Evolutionary conservation across 129 eudicot species (phyloP).

Genomic region (Lactuca saligna): DNA sequence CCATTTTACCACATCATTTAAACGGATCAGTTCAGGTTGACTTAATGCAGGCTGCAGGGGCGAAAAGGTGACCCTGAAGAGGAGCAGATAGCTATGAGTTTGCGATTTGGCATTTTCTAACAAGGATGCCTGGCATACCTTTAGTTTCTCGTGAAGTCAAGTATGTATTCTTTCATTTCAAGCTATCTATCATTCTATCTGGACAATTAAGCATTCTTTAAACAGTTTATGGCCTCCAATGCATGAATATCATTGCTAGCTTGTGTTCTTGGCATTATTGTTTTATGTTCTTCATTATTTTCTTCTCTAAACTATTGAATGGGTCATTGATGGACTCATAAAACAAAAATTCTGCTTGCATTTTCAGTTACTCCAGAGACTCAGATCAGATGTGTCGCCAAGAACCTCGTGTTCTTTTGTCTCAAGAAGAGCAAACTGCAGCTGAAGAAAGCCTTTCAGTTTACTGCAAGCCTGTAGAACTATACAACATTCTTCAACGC

Average conservation of each 20-base stretch:
- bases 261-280: not conserved
- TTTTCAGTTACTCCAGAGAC: conserved; percentile 73
- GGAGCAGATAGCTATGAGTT: conserved; percentile 35
- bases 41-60: conserved; percentile 44
- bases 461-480: conserved; percentile 90
- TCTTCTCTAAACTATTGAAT: conserved; percentile 8
- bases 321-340: conserved; percentile 21
- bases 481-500: conserved; percentile 83
- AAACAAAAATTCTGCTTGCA: conserved; percentile 46
- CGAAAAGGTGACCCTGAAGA: conserved; percentile 23
- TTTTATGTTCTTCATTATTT: conserved; percentile 4
- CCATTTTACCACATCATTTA: conserved; percentile 9
- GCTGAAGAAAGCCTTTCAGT: conserved; percentile 85
- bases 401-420: conserved; percentile 61
- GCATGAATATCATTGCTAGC: not conserved
- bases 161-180: conserved; percentile 44
- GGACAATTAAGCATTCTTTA: not conserved
- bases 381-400: conserved; percentile 71
- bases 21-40: conserved; percentile 1
- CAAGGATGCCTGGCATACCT: conserved; percentile 95
- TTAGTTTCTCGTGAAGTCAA: conserved; percentile 75
- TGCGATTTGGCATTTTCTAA: conserved; percentile 31
- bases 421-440: conserved; percentile 75
- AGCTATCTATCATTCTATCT: not conserved
- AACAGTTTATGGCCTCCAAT: not conserved